A percentile compares a stretch with the other conserved stretches of the same genome.
Evolutionary conservation across 139 green algal genomes (phyloP).

Genomic region (Chlamydomonas sphaeroides): DNA sequence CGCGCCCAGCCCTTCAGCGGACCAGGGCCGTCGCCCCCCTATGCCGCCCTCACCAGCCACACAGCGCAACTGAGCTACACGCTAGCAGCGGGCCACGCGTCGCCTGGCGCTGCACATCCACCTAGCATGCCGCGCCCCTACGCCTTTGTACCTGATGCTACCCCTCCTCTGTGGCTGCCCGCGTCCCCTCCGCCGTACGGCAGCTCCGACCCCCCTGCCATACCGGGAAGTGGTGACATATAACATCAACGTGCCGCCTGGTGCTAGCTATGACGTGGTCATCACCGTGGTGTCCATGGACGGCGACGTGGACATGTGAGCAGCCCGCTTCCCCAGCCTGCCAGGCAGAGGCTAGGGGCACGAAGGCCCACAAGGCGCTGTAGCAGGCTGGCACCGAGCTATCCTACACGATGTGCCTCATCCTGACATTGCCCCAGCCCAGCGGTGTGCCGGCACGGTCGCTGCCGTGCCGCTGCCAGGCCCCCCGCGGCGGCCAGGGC

Average conservation of each 20-base stretch:
- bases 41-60: no score
- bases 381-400: no score
- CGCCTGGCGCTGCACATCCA: neutral
- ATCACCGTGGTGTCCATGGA: neutral
- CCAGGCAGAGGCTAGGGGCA: no score
- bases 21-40: no score
- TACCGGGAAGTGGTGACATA: neutral
- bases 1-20: no score
- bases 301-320: constrained; percentile 27
- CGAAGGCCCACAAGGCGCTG: neutral
- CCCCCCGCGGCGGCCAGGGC: no score
- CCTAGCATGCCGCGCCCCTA: neutral
- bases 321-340: neutral
- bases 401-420: neutral
- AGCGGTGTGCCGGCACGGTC: no score
- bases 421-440: no score
- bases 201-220: neutral
- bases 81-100: no score
- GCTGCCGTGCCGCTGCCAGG: neutral
- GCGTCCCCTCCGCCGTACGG: no score
- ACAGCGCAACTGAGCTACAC: no score
- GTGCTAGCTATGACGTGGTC: neutral
- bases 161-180: no score
- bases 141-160: neutral
- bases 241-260: neutral